Conservation (phyloP, 1,139 yeast genomes). For the Yamadazyma oceani region DNA sequence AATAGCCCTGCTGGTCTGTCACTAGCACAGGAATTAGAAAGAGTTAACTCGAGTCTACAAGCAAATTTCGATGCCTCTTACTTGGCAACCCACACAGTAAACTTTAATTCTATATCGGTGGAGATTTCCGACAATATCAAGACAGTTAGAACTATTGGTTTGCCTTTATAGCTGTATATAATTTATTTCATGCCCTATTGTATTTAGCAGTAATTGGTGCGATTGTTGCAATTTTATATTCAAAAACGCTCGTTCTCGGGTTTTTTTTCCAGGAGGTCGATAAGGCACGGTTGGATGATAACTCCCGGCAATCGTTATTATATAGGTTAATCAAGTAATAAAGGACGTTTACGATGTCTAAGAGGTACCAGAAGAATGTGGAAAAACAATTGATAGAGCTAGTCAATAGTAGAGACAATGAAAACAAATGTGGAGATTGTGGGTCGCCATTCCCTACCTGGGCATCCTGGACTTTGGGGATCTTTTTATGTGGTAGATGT, state of each 20-base stretch:
- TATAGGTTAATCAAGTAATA: too few species aligned
- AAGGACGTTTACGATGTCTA: too few species aligned
- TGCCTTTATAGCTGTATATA: not conserved
- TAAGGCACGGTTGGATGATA: too few species aligned
- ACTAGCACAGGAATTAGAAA: not conserved
- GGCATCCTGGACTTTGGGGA: conserved; percentile 54
- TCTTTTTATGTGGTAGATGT: conserved; percentile 76
- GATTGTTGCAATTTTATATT: too few species aligned
- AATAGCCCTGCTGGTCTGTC: not conserved
- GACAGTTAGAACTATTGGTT: not conserved
- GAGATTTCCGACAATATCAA: not conserved
- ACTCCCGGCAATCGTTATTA: too few species aligned
- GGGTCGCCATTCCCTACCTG: conserved; percentile 60
- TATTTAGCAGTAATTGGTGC: too few species aligned
- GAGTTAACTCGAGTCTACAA: not conserved
- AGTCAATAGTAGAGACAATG: conserved; percentile 39
- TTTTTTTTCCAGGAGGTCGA: too few species aligned
- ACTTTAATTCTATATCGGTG: not conserved
- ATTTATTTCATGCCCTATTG: too few species aligned
- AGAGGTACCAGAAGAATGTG: conserved; percentile 35
- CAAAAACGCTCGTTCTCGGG: too few species aligned
- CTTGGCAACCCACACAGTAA: not conserved
- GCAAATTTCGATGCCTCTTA: not conserved
- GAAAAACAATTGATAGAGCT: conserved; percentile 47
- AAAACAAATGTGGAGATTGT: conserved; percentile 76